These are phyloP conservation scores for Lactarius psammicola DNA, from an alignment of 768 basidiomycete genomes.

Conservation along the genomic window DNA sequence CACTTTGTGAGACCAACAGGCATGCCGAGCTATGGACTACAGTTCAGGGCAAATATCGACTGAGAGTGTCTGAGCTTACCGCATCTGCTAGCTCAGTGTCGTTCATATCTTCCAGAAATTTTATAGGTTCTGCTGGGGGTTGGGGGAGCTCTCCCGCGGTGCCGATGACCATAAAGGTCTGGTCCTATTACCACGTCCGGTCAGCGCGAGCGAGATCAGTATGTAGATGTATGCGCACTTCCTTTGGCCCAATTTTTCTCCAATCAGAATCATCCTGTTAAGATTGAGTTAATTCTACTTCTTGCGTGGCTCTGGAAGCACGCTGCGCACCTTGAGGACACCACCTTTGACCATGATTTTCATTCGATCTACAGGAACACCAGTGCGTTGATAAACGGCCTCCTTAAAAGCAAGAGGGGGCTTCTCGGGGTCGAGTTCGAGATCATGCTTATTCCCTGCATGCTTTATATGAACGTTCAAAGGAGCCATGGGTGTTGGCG, in stretches of 20 bases:
- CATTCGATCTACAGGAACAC: constrained; percentile 88
- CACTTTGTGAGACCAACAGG: constrained; percentile 81
- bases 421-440: constrained; percentile 70
- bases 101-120: constrained; percentile 93
- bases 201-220: neutral
- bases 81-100: constrained; percentile 77
- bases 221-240: constrained; percentile 44
- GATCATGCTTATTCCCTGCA: constrained; percentile 71
- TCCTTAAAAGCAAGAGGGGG: constrained; percentile 79
- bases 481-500: constrained; percentile 51
- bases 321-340: constrained; percentile 69
- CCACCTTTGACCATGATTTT: constrained; percentile 97
- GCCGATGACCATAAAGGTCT: constrained; percentile 92
- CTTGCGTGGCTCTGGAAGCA: neutral
- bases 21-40: constrained; percentile 50
- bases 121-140: constrained; percentile 71
- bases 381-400: constrained; percentile 74
- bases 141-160: constrained; percentile 90
- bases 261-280: constrained; percentile 82
- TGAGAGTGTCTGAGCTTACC: constrained; percentile 43
- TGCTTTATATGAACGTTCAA: constrained; percentile 86
- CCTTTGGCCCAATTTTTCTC: constrained; percentile 80
- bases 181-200: constrained; percentile 53
- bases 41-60: neutral
- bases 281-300: neutral